Conservation (phyloP, 2,329 filamentous ascomycete species). For the Colletotrichum orbiculare region DNA sequence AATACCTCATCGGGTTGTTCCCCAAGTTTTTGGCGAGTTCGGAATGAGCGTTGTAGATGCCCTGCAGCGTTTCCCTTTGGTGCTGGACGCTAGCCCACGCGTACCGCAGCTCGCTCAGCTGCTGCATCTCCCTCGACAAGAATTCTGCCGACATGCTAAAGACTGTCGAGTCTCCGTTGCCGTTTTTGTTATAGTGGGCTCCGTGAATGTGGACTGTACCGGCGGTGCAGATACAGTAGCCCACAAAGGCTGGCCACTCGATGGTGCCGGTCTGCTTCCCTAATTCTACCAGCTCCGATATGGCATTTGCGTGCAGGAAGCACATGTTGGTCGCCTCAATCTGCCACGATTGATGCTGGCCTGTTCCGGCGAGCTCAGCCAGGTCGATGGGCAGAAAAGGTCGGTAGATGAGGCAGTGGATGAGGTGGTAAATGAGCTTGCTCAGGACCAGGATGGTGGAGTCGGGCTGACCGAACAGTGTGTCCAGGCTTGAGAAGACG, state of each 20-base stretch:
- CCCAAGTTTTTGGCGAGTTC: constrained; percentile 81
- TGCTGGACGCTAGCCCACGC: constrained; percentile 84
- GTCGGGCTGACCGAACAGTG: constrained; percentile 81
- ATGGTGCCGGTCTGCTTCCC: constrained; percentile 79
- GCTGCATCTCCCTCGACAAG: constrained; percentile 81
- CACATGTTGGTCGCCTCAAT: constrained; percentile 91
- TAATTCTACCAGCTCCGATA: constrained; percentile 83
- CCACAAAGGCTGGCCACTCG: constrained; percentile 88
- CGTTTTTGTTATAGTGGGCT: constrained; percentile 75
- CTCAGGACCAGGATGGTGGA: constrained; percentile 83
- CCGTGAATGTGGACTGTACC: constrained; percentile 91
- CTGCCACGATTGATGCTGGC: constrained; percentile 92
- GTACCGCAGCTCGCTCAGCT: constrained; percentile 78
- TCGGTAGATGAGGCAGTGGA: constrained; percentile 87
- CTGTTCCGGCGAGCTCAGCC: constrained; percentile 80
- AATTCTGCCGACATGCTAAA: constrained; percentile 74
- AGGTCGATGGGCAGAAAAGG: constrained; percentile 89
- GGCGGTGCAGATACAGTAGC: constrained; percentile 87
- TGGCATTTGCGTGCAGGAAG: constrained; percentile 87
- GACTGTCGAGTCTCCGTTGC: constrained; percentile 68
- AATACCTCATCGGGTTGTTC: constrained; percentile 77
- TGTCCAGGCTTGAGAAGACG: constrained; percentile 79
- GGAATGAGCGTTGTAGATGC: constrained; percentile 80
- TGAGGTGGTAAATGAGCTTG: constrained; percentile 87
- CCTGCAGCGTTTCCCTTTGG: constrained; percentile 81